Base-by-base conservation (phyloP, 805 yeast genomes). In the Ogataea wickerhamii region DNA sequence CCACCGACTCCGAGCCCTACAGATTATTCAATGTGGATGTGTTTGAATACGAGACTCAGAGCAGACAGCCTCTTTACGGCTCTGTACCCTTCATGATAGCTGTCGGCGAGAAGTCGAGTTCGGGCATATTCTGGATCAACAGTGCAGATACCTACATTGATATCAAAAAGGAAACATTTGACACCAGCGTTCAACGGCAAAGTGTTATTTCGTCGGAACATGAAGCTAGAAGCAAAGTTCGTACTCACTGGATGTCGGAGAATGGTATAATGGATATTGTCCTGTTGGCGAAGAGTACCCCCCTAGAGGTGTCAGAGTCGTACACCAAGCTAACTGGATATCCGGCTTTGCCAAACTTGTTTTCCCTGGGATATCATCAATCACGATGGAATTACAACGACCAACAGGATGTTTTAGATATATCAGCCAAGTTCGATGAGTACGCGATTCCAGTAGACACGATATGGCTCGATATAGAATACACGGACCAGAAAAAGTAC, bases 351-450 rank as follows among this genome's bases (percentile, higher is more conserved):
- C 98, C 98, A 1, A 83, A 78, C 46, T 46, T 80, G 29, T 84
- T 88, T 52, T 70, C 96, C 0, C 60, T 88, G 11, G 98, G 95
- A 0, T 87, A 93, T 56, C 98, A 93, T 56, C 98, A 93, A 62
- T 91, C 96, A 56, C 74, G 98, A 54, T 93, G 98, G 98, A 93
- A 93, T 60, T 93, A 93, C 64, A 86, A 87, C 56, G 89, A 84
- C 51, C 89, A 86, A 55, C 70, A 71, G 8, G 98, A 93, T 61
- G 91, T 93, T 1, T 61, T 87, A n/a, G 77, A 70, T 6, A 82
- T 93, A 11, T 73, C 74, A 47, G 57, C 68, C 2, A 71, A 76
- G 39, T 82, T 93, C 73, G 98, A 91, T 58, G 67, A 73, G 42
- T 57, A 76, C 51, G 74, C 68, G 30, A 78, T 93, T 41, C 97